phyloP scores from a whole-genome alignment of 2,329 filamentous ascomycete genomes.

The Aspergillus vadensis region DNA sequence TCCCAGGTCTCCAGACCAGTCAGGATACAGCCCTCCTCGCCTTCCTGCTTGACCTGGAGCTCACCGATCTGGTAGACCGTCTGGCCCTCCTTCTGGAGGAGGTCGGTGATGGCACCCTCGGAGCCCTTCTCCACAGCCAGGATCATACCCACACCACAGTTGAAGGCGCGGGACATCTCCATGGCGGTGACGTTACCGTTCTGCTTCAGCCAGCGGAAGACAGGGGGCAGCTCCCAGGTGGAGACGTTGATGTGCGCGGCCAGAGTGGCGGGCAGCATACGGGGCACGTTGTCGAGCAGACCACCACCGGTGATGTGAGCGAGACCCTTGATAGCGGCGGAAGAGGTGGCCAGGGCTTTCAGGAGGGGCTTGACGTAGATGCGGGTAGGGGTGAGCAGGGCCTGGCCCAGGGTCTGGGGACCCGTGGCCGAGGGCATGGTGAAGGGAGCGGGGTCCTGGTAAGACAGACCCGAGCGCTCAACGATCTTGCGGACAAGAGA shows the following conservation, averaged over 20 bases:
- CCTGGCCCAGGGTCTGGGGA: constrained; percentile 62
- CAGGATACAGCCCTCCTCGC: constrained; percentile 63
- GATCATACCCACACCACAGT: constrained; percentile 94
- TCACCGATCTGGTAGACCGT: constrained; percentile 74
- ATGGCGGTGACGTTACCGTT: constrained; percentile 66
- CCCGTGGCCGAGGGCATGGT: constrained; percentile 67
- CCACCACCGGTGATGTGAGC: constrained; percentile 97
- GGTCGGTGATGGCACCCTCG: constrained; percentile 60
- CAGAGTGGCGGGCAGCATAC: constrained; percentile 80
- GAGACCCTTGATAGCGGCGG: constrained; percentile 73
- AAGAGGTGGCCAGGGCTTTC: constrained; percentile 59
- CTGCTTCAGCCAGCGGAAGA: constrained; percentile 85
- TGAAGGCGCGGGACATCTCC: constrained; percentile 93
- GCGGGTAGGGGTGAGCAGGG: constrained; percentile 82
- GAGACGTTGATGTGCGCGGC: constrained; percentile 78
- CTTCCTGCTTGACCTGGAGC: constrained; percentile 60
- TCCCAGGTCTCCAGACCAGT: constrained; percentile 58
- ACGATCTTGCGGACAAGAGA: constrained; percentile 93
- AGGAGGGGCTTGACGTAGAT: constrained; percentile 90
- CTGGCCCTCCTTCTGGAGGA: constrained; percentile 70
- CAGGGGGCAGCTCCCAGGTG: constrained; percentile 72
- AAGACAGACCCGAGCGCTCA: constrained; percentile 69
- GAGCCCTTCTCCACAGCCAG: constrained; percentile 71
- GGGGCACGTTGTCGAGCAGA: constrained; percentile 87
- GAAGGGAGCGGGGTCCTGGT: constrained; percentile 78